phyloP scores from a whole-genome alignment of 208 protist genomes.

The Trypanosoma mega region DNA sequence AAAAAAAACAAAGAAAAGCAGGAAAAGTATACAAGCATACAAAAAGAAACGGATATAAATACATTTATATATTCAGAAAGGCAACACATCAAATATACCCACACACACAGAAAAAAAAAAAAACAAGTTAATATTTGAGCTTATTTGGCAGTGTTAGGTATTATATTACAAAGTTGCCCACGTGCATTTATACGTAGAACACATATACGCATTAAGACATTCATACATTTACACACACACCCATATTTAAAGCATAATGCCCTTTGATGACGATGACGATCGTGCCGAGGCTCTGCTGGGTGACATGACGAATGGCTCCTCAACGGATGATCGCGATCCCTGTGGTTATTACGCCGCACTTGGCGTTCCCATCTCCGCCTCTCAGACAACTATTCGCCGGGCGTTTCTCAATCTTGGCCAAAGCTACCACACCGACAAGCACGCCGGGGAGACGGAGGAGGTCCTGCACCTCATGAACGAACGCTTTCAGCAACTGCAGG shows the following conservation, averaged over 20 bases:
- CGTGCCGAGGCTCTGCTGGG: conserved; percentile 1
- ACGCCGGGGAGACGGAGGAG: conserved; percentile 35
- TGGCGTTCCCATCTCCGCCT: conserved; percentile 46
- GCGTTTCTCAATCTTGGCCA: conserved; percentile 79
- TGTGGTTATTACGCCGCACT: conserved; percentile 81
- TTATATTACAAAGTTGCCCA: too few relatives aligned
- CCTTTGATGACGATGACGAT: conserved; percentile 23
- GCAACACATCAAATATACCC: background rate
- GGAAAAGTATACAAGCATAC: background rate
- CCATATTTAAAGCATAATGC: background rate
- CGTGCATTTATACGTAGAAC: too few relatives aligned
- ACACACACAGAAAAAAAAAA: background rate
- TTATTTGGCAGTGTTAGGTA: too few relatives aligned
- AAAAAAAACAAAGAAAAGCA: background rate
- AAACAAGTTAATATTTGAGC: background rate
- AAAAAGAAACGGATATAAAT: background rate
- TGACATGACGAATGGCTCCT: background rate
- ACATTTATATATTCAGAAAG: background rate
- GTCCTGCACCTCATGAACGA: conserved; percentile 68
- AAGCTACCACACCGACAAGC: conserved; percentile 88
- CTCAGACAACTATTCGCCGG: conserved; percentile 62
- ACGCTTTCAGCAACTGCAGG: conserved; percentile 76
- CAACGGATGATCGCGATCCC: conserved; percentile 30
- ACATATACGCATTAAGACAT: background rate
- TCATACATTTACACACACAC: background rate